Evolutionary conservation across 495 filamentous ascomycete genomes (phyloP).

Genomic region (Daldinia grandis): DNA sequence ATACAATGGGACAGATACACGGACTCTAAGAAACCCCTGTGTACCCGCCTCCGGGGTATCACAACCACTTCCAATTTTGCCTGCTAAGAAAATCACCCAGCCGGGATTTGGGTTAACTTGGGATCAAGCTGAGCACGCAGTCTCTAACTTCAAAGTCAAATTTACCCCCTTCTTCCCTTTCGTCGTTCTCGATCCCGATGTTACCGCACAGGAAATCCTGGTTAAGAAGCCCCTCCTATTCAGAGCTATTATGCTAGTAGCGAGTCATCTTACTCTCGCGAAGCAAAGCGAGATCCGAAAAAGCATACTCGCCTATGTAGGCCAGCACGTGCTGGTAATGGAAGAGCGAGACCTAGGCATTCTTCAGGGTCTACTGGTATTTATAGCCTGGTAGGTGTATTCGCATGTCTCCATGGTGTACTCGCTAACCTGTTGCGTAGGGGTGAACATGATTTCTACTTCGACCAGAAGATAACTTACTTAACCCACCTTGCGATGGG

Average conservation of each 20-base stretch:
- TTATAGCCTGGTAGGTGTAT: constrained; percentile 44
- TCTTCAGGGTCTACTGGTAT: constrained; percentile 47
- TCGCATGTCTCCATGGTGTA: neutral
- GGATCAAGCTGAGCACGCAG: constrained; percentile 44
- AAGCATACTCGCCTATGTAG: constrained; percentile 46
- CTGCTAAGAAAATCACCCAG: constrained; percentile 1
- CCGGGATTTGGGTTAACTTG: constrained; percentile 47
- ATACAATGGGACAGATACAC: neutral
- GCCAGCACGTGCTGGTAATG: constrained; percentile 44
- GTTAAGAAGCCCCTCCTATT: constrained; percentile 46
- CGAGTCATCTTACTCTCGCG: constrained; percentile 37
- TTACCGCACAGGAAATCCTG: constrained; percentile 36
- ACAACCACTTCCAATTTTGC: neutral
- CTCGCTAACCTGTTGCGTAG: constrained; percentile 13
- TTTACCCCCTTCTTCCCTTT: constrained; percentile 48
- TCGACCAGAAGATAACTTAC: constrained; percentile 42
- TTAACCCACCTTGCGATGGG: constrained; percentile 46
- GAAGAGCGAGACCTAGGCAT: constrained; percentile 44
- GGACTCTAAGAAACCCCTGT: neutral
- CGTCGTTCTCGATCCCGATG: constrained; percentile 41
- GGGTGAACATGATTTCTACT: constrained; percentile 40
- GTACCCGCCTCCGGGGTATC: neutral
- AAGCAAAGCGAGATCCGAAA: constrained; percentile 41
- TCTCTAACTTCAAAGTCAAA: constrained; percentile 39
- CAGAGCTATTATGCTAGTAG: constrained; percentile 41